Evolutionary conservation across 2,329 filamentous ascomycete species (phyloP), one percentile per base, ranked within the genome.

Genomic region (Helotiales sp.): DNA sequence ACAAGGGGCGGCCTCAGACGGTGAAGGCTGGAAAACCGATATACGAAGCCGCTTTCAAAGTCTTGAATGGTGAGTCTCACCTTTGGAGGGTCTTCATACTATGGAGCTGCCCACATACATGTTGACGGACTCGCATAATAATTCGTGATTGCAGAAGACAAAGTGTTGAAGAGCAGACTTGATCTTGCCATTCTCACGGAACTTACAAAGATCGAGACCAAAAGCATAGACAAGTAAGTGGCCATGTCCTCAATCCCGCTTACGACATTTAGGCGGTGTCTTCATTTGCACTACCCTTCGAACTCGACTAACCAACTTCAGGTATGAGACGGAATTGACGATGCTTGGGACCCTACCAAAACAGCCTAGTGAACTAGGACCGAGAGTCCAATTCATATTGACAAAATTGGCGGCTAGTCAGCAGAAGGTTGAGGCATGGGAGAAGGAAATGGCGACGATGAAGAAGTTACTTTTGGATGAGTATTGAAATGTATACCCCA

Each of bases 11-110:
- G 0, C 95, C 96, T 0, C 87, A 89, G 65, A 84, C 83, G 34
- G 91, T 98, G 77, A 89, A 86, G 63, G 91, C 93, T 0, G 93
- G 93, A 24, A 93, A 92, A 75, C 94, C 95, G 0, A 91, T 98
- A 28, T 96, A 95, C 79, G 88, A 89, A 66, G 89, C 94, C 1
- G 94, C 94, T 0, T 98, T 98, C 80, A 84, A 85, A 67, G 83
- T 87, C 43, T 81, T 97, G 43, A 85, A 30, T 40, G 54, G 54
- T 57, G 10, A 32, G 54, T 24, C 6, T 34, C 3, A 24, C 17
- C 30, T 20, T 20, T 34, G 8, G 6, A 22, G 1, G 1, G 24
- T 57, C 17, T n/a, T 24, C n/a, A 15, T 57, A 15, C 10, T 11
- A 6, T 17, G 26, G 13, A 24, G 30, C 5, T 26, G 2, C n/a